Evolutionary conservation across 2,329 filamentous ascomycete species (phyloP).

Genomic region (Aquanectria penicillioides): DNA sequence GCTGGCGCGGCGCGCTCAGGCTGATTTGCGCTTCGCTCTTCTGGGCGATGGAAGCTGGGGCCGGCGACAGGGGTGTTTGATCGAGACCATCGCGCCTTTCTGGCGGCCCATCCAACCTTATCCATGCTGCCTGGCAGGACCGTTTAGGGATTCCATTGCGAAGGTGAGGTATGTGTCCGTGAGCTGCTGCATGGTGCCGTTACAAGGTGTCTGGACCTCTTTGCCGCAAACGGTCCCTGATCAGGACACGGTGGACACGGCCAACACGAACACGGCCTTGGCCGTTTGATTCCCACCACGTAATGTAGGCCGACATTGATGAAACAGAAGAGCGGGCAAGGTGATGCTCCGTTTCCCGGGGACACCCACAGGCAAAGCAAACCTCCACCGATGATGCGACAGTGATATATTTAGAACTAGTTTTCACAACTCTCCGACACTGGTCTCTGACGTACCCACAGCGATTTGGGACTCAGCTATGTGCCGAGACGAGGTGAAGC

Average conservation of each 20-base stretch:
- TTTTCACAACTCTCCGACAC: not conserved
- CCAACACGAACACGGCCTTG: too few relatives aligned
- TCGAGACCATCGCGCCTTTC: slow-evolving; percentile 7
- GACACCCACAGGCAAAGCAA: slow-evolving; percentile 5
- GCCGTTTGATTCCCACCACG: slow-evolving; percentile 3
- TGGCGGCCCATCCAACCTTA: slow-evolving; percentile 13
- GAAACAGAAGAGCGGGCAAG: slow-evolving; percentile 10
- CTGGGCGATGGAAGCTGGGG: not conserved
- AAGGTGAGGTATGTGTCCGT: slow-evolving; percentile 1
- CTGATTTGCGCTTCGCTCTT: slow-evolving; percentile 23
- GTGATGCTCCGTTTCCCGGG: slow-evolving; percentile 12
- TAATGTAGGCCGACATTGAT: slow-evolving; percentile 6
- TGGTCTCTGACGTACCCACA: slow-evolving; percentile 2
- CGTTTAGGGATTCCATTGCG: slow-evolving; percentile 14
- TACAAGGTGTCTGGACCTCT: not conserved
- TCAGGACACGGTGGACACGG: slow-evolving; percentile 3
- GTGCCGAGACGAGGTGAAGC: too few relatives aligned
- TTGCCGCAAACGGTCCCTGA: slow-evolving; percentile 10
- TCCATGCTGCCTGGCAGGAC: slow-evolving; percentile 11
- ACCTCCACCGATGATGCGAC: slow-evolving; percentile 20
- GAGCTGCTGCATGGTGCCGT: not conserved
- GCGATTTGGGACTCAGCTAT: not conserved
- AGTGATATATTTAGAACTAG: slow-evolving; percentile 27
- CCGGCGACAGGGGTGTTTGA: slow-evolving; percentile 6
- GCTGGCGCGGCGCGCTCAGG: slow-evolving; percentile 30